These are phyloP conservation scores for Zanthoxylum bungeanum DNA, from an alignment of 345 rosid genomes.

Conservation along the genomic window DNA sequence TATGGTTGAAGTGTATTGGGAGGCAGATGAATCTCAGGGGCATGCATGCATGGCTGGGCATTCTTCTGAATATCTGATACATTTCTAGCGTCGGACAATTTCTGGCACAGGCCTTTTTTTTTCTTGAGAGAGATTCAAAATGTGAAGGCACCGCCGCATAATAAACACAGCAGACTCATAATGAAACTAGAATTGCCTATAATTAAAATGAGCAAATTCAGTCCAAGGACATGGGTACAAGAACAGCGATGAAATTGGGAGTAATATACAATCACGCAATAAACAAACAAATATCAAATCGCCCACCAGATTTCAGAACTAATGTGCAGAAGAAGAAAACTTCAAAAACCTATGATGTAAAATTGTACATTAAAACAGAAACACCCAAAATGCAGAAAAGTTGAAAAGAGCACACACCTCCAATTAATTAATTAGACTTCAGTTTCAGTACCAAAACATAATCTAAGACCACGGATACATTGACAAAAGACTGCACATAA, in stretches of 20 bases:
- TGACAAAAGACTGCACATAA: constrained; percentile 11
- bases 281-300: constrained; percentile 9
- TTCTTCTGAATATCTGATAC: constrained; percentile 61
- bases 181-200: neutral
- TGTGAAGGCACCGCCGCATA: neutral
- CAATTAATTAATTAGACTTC: constrained; percentile 22
- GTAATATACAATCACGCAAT: constrained; percentile 1
- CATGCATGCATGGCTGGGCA: constrained; percentile 64
- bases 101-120: neutral
- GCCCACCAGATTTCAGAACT: constrained; percentile 12
- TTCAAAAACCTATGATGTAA: constrained; percentile 41
- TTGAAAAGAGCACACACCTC: constrained; percentile 27
- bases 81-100: constrained; percentile 26
- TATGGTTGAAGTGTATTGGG: constrained; percentile 81
- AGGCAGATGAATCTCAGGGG: constrained; percentile 67
- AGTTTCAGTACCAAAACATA: constrained; percentile 26
- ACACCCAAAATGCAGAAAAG: constrained; percentile 26
- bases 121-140: neutral
- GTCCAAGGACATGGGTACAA: too few species aligned
- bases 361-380: constrained; percentile 35
- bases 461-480: constrained; percentile 18
- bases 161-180: too few species aligned
- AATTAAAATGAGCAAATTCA: too few species aligned
- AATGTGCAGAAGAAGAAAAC: constrained; percentile 21
- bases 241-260: neutral